These are phyloP conservation scores for Yamadazyma diospyri DNA, from an alignment of 1,139 yeast species.

Conservation along the genomic window DNA sequence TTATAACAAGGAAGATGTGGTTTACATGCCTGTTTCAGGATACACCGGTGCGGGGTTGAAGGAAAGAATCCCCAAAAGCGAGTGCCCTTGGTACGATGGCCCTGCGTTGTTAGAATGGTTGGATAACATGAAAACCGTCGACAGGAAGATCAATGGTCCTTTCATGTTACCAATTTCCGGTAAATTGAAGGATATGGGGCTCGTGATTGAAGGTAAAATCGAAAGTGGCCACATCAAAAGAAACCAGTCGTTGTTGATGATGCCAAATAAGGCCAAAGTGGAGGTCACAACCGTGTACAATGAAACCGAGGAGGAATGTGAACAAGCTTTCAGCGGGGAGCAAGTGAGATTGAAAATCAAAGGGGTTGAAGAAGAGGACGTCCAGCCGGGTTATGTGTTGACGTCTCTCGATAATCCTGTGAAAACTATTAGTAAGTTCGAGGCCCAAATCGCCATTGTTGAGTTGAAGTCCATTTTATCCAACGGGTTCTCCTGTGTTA, in stretches of 20 bases:
- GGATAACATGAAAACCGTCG: constrained; percentile 75
- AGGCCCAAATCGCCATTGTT: constrained; percentile 95
- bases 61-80: constrained; percentile 67
- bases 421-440: constrained; percentile 83
- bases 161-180: constrained; percentile 95
- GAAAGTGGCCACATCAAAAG: constrained; percentile 92
- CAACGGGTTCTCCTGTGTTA: constrained; percentile 94
- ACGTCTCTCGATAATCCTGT: constrained; percentile 86
- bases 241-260: constrained; percentile 69
- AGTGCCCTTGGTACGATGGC: constrained; percentile 92
- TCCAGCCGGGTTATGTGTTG: constrained; percentile 85
- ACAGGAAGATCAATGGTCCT: constrained; percentile 89
- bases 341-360: constrained; percentile 90
- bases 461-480: constrained; percentile 92
- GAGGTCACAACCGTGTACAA: constrained; percentile 86
- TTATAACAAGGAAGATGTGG: constrained; percentile 77
- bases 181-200: constrained; percentile 95
- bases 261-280: constrained; percentile 85
- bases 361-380: constrained; percentile 97
- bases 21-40: constrained; percentile 96
- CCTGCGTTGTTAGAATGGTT: constrained; percentile 88
- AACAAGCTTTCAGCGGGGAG: constrained; percentile 89
- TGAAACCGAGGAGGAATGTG: constrained; percentile 95
- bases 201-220: constrained; percentile 95
- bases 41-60: constrained; percentile 96